phyloP scores from a whole-genome alignment of 2,329 filamentous ascomycete species.

The Plenodomus lindquistii region DNA sequence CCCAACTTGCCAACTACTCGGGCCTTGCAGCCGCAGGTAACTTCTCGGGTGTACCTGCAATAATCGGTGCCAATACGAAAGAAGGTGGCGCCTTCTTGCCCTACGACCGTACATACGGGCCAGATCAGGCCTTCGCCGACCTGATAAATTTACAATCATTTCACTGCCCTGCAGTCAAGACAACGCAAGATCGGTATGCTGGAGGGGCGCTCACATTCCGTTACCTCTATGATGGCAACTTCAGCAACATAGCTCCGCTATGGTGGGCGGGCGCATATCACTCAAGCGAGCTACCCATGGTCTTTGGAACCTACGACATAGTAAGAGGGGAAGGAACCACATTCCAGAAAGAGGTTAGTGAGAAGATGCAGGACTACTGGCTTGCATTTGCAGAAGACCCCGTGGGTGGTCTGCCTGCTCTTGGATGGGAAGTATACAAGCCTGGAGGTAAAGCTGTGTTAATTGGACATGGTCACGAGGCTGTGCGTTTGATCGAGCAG shows the following conservation, averaged over 20 bases:
- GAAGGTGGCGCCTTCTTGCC: conserved; percentile 42
- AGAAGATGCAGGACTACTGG: conserved; percentile 45
- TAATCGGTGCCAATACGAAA: conserved; percentile 40
- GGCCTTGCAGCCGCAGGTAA: conserved; percentile 32
- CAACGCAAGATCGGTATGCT: conserved; percentile 28
- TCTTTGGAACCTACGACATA: conserved; percentile 42
- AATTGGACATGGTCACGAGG: conserved; percentile 21
- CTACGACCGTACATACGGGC: conserved; percentile 37
- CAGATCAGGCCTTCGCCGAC: conserved; percentile 21
- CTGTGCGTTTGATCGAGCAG: conserved; percentile 21
- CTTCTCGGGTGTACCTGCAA: conserved; percentile 38
- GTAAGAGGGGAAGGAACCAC: conserved; percentile 27
- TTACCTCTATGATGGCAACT: conserved; percentile 45
- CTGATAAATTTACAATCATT: conserved; percentile 27
- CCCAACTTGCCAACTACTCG: conserved; percentile 43
- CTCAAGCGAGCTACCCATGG: conserved; percentile 38
- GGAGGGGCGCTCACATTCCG: conserved; percentile 38
- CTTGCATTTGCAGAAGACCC: conserved; percentile 43
- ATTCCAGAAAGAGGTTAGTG: conserved; percentile 37
- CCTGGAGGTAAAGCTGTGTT: conserved; percentile 26
- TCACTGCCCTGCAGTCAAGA: conserved; percentile 37
- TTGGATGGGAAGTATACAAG: conserved; percentile 41
- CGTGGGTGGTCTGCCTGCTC: conserved; percentile 26
- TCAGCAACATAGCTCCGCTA: conserved; percentile 39
- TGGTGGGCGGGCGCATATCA: conserved; percentile 45